A percentile compares a stretch with the other conserved stretches of the same genome.
phyloP scores from a whole-genome alignment of 805 yeast genomes.

The Nakazawaea siamensis region DNA sequence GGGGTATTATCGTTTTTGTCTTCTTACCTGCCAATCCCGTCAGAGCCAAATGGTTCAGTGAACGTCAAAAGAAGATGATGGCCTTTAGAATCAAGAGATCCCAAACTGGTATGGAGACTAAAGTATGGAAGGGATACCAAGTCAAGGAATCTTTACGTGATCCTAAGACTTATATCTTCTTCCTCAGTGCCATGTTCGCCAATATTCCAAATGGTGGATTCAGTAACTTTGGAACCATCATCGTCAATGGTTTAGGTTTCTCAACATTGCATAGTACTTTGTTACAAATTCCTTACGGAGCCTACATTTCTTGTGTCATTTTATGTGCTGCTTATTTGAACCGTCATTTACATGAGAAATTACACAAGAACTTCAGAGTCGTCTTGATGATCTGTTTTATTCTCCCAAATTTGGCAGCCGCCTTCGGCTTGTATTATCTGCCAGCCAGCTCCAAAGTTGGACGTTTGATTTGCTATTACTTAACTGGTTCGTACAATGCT shows the following conservation, averaged over 20 bases:
- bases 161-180: conserved; percentile 16
- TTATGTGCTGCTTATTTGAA: conserved; percentile 1
- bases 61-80: conserved; percentile 13
- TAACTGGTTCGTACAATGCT: conserved; percentile 11
- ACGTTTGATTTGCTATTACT: conserved; percentile 7
- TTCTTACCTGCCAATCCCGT: conserved; percentile 21
- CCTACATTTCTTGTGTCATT: conserved; percentile 6
- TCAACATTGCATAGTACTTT: conserved; percentile 4
- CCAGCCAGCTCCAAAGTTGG: conserved; percentile 8
- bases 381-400: conserved; percentile 5
- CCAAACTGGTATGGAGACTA: conserved; percentile 23
- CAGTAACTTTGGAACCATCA: conserved; percentile 15
- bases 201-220: conserved; percentile 16
- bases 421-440: conserved; percentile 14
- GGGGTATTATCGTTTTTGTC: conserved; percentile 11
- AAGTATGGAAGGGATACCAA: conserved; percentile 19
- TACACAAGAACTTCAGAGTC: neutral
- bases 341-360: neutral
- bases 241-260: conserved; percentile 12
- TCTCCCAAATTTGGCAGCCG: conserved; percentile 3
- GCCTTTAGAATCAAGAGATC: conserved; percentile 21
- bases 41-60: conserved; percentile 16
- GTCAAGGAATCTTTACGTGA: conserved; percentile 19
- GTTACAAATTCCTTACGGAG: conserved; percentile 11
- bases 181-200: conserved; percentile 9